Percentiles rank a stretch among this genome's conserved stretches.
Conservation (phyloP, 1,284 basidiomycete genomes). For the Ceratobasidium sp. region DNA sequence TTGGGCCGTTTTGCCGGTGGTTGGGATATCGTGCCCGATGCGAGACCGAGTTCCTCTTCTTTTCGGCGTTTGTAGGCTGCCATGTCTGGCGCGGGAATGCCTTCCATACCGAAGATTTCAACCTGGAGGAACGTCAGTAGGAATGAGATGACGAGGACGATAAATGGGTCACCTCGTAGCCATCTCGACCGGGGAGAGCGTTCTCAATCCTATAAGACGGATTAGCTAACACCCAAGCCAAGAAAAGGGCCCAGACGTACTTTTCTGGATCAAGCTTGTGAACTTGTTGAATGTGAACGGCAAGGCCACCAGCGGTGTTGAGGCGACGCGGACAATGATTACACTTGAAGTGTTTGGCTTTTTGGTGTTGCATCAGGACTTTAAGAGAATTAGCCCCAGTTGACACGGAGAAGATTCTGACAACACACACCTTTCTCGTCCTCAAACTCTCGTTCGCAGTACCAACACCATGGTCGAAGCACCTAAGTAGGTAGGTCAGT, state of each 20-base stretch:
- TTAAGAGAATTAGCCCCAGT: slow-evolving; percentile 45
- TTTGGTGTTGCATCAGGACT: slow-evolving; percentile 99
- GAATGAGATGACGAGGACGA: not conserved
- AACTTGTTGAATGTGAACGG: slow-evolving; percentile 99
- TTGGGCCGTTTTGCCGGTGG: slow-evolving; percentile 85
- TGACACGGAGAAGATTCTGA: slow-evolving; percentile 15
- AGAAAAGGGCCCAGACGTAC: slow-evolving; percentile 64
- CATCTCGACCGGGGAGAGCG: slow-evolving; percentile 94
- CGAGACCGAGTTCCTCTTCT: slow-evolving; percentile 90
- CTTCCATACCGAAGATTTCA: slow-evolving; percentile 99
- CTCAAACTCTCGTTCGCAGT: slow-evolving; percentile 98
- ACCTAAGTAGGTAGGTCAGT: slow-evolving; percentile 63
- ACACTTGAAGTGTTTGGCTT: slow-evolving; percentile 99
- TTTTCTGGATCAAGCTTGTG: slow-evolving; percentile 98
- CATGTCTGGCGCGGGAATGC: slow-evolving; percentile 93
- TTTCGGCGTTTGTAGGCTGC: slow-evolving; percentile 95
- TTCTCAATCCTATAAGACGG: slow-evolving; percentile 84
- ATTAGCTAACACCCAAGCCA: slow-evolving; percentile 33
- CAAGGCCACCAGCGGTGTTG: slow-evolving; percentile 97
- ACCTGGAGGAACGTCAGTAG: slow-evolving; percentile 60
- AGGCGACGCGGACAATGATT: slow-evolving; percentile 94
- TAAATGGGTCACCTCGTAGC: slow-evolving; percentile 75
- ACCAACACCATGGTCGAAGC: slow-evolving; percentile 97
- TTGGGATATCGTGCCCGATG: slow-evolving; percentile 82
- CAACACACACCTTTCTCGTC: slow-evolving; percentile 87